Conservation (phyloP, 805 yeast genomes). For the Candida glaebosa region DNA sequence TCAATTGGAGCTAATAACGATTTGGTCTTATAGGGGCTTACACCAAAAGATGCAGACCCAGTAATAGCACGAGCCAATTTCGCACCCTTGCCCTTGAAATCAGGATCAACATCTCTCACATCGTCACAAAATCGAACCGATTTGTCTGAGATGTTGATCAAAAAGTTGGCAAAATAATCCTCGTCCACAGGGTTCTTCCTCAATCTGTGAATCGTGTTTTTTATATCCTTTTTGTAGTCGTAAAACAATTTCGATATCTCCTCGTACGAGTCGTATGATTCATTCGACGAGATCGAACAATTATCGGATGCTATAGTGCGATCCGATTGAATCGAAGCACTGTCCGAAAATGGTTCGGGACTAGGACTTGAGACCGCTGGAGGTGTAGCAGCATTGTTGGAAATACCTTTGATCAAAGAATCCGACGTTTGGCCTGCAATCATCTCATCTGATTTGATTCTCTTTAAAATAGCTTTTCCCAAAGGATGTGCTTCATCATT, state of each 20-base stretch:
- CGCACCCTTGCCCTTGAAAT: constrained; percentile 39
- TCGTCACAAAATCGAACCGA: constrained; percentile 34
- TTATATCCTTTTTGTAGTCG: constrained; percentile 23
- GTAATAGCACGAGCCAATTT: constrained; percentile 40
- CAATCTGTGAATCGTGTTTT: constrained; percentile 12
- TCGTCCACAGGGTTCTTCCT: constrained; percentile 17
- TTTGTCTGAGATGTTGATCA: constrained; percentile 29
- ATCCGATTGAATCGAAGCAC: constrained; percentile 17
- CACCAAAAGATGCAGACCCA: constrained; percentile 39
- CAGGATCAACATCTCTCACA: constrained; percentile 33
- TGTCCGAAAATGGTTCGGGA: constrained; percentile 5
- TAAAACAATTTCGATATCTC: constrained; percentile 35
- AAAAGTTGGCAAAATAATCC: constrained; percentile 25
- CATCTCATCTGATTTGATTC: constrained; percentile 4
- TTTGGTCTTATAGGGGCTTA: constrained; percentile 39
- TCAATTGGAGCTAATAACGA: constrained; percentile 35
- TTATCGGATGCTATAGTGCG: constrained; percentile 4
- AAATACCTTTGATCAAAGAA: neutral
- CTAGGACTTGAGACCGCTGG: neutral
- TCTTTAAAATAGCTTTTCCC: constrained; percentile 5
- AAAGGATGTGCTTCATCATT: neutral
- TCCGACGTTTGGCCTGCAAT: neutral
- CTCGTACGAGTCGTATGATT: constrained; percentile 35
- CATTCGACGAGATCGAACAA: constrained; percentile 21
- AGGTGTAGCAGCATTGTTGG: neutral